Percentiles rank a stretch among this genome's conserved stretches.
Evolutionary conservation across 2,329 filamentous ascomycete genomes (phyloP).

Genomic region (Aspergillus awamori): DNA sequence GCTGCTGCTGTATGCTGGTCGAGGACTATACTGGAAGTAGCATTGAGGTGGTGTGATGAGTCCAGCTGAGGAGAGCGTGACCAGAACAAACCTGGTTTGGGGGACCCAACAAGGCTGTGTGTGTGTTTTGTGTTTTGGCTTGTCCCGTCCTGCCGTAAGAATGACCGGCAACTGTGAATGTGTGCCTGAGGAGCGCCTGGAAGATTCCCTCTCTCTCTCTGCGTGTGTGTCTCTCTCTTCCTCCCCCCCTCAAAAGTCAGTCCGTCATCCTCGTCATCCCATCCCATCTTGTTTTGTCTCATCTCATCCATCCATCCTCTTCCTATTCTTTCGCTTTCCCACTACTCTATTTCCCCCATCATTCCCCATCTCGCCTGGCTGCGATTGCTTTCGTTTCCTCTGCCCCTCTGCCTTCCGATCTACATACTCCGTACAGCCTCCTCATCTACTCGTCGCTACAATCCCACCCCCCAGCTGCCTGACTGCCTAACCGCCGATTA

Average conservation of each 20-base stretch:
- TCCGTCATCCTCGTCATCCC: neutral
- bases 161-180: too few relatives aligned
- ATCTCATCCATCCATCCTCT: neutral
- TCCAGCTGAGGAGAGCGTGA: too few relatives aligned
- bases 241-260: neutral
- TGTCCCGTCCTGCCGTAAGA: too few relatives aligned
- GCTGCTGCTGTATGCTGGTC: too few relatives aligned
- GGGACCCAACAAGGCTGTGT: too few relatives aligned
- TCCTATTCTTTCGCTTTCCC: neutral
- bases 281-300: neutral
- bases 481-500: slow-evolving; percentile 24
- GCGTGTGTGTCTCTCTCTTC: neutral
- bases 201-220: slow-evolving; percentile 14
- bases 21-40: too few relatives aligned
- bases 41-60: too few relatives aligned
- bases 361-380: neutral
- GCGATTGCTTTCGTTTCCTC: neutral
- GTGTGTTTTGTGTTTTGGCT: too few relatives aligned
- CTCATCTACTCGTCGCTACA: slow-evolving; percentile 2
- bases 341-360: neutral
- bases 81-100: too few relatives aligned
- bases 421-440: neutral
- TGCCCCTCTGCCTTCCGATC: neutral
- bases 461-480: slow-evolving; percentile 21
- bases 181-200: too few relatives aligned